phyloP scores from a whole-genome alignment of 305 asterid genomes.

The Solanum hybrid region DNA sequence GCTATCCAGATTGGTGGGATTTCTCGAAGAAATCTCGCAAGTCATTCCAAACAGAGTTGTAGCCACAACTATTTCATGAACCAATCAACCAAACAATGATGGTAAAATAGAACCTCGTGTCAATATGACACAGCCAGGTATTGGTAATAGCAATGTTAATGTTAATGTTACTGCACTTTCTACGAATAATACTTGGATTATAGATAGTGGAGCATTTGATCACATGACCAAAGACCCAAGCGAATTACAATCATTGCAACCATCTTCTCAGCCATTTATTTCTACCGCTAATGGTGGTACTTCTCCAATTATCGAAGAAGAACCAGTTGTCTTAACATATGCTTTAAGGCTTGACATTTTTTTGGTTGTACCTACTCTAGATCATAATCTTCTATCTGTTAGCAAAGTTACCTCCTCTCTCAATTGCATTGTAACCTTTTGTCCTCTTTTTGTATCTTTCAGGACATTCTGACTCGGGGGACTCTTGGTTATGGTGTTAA shows the following conservation, averaged over 20 bases:
- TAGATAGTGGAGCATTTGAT: background rate
- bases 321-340: background rate
- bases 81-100: background rate
- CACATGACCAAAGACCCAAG: background rate
- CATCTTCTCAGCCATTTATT: background rate
- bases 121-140: background rate
- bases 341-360: background rate
- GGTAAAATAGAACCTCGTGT: background rate
- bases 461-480: background rate
- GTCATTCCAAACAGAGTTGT: background rate
- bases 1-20: conserved; percentile 3
- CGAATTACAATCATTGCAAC: background rate
- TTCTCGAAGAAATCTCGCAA: background rate
- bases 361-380: background rate
- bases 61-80: background rate
- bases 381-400: background rate
- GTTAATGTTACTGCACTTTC: background rate
- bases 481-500: background rate
- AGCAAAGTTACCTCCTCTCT: background rate
- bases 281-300: background rate
- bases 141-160: background rate
- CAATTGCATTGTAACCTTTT: background rate
- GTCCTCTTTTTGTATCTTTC: background rate
- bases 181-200: background rate
- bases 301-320: background rate